phyloP scores from a whole-genome alignment of 805 yeast species.

The Gaillardinia entomophila region DNA sequence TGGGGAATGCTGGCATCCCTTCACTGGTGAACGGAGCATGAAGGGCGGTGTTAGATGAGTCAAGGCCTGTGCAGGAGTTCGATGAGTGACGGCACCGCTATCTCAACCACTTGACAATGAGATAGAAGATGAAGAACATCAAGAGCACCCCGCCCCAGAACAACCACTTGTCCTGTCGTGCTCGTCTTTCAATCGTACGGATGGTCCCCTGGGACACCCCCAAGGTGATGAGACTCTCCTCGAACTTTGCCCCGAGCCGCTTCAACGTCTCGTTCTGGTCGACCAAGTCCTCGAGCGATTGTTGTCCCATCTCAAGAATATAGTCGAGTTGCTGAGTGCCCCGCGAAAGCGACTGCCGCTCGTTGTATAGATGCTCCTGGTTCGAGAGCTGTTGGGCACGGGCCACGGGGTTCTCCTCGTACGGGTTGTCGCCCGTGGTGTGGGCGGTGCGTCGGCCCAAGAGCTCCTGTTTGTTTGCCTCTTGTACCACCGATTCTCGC shows the following conservation, averaged over 20 bases:
- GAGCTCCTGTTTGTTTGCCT: constrained; percentile 45
- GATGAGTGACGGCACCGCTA: constrained; percentile 13
- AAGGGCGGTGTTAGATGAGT: background rate
- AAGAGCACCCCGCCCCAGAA: constrained; percentile 70
- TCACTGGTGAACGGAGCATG: background rate
- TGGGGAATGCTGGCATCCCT: background rate
- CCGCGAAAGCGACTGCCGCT: constrained; percentile 54
- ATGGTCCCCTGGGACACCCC: constrained; percentile 88
- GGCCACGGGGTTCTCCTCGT: background rate
- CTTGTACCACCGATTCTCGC: constrained; percentile 49
- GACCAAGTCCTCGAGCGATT: constrained; percentile 77
- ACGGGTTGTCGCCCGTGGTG: constrained; percentile 3
- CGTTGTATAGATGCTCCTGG: constrained; percentile 65
- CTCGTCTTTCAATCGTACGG: constrained; percentile 69
- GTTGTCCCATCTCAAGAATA: constrained; percentile 83
- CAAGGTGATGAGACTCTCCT: constrained; percentile 66
- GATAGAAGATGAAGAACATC: constrained; percentile 61
- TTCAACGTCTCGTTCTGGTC: constrained; percentile 74
- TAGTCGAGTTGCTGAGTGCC: constrained; percentile 84
- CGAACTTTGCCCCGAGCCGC: constrained; percentile 57
- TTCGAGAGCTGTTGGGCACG: constrained; percentile 22
- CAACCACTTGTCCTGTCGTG: constrained; percentile 79
- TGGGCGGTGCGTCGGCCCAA: constrained; percentile 43
- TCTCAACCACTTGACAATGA: constrained; percentile 60
- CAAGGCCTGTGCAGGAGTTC: background rate